Percentiles rank a stretch among this genome's conserved stretches.
These are phyloP conservation scores for Nemania serpens DNA, from an alignment of 2,329 filamentous ascomycete species.

Conservation along the genomic window DNA sequence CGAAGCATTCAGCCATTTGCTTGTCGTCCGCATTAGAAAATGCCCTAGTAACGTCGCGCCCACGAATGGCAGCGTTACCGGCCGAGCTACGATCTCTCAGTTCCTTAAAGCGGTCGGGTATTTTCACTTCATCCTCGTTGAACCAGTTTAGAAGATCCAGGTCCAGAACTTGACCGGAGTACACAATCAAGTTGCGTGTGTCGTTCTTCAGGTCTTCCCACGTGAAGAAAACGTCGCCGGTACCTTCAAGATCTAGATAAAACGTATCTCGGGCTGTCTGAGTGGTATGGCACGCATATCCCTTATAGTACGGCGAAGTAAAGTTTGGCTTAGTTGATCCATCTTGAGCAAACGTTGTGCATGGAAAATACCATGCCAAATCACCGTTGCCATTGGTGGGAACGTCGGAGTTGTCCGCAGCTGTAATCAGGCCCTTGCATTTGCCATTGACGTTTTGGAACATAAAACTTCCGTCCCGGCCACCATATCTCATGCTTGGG, in stretches of 20 bases:
- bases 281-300: conserved; percentile 89
- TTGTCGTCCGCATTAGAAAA: conserved; percentile 83
- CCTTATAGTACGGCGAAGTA: conserved; percentile 76
- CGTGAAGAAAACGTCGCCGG: conserved; percentile 92
- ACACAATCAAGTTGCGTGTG: conserved; percentile 89
- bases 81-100: conserved; percentile 69
- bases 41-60: conserved; percentile 85
- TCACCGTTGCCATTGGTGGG: conserved; percentile 74
- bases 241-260: conserved; percentile 67
- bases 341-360: conserved; percentile 89
- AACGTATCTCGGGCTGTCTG: conserved; percentile 70
- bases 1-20: conserved; percentile 81
- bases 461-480: conserved; percentile 93
- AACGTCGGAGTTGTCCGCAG: conserved; percentile 72
- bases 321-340: conserved; percentile 79
- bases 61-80: conserved; percentile 68
- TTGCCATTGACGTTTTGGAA: conserved; percentile 98
- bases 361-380: conserved; percentile 97
- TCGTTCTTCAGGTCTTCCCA: conserved; percentile 93
- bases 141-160: conserved; percentile 89
- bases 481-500: conserved; percentile 72
- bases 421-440: conserved; percentile 88
- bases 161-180: conserved; percentile 91
- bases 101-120: conserved; percentile 78
- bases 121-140: conserved; percentile 76